phyloP scores from a whole-genome alignment of 2,329 filamentous ascomycete genomes.

The Talaromyces sp. region DNA sequence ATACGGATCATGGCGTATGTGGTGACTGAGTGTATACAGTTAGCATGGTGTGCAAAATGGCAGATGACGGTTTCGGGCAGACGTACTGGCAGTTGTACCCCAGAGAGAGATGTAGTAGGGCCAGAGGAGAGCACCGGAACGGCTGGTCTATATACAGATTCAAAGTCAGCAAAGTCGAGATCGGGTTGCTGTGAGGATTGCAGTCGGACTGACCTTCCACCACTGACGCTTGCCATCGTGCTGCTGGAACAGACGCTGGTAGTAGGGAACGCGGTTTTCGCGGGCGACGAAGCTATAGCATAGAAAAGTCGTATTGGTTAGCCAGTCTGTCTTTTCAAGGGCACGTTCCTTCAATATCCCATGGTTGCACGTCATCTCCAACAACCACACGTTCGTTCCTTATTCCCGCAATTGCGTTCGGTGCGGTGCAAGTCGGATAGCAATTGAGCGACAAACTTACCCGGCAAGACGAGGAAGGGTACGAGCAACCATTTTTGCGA shows the following conservation, averaged over 20 bases:
- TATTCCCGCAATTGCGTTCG: neutral
- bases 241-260: constrained; percentile 65
- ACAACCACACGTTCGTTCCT: neutral
- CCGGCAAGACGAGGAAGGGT: constrained; percentile 43
- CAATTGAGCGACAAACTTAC: constrained; percentile 31
- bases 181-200: neutral
- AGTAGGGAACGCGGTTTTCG: constrained; percentile 65
- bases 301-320: neutral
- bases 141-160: constrained; percentile 44
- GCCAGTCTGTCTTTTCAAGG: neutral
- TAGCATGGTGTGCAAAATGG: constrained; percentile 11
- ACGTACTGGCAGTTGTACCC: constrained; percentile 49
- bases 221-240: constrained; percentile 65
- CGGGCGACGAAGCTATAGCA: constrained; percentile 54
- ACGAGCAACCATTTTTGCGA: constrained; percentile 41
- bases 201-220: constrained; percentile 58
- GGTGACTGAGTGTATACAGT: constrained; percentile 25
- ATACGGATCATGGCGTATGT: constrained; percentile 45
- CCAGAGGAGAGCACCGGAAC: constrained; percentile 58
- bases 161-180: neutral
- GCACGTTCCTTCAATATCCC: neutral
- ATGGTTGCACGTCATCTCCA: constrained; percentile 8
- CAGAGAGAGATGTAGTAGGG: constrained; percentile 57
- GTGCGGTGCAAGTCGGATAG: constrained; percentile 5
- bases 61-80: neutral